Base-by-base conservation (phyloP, 495 filamentous ascomycete species). In the Podospora tetraspora region DNA sequence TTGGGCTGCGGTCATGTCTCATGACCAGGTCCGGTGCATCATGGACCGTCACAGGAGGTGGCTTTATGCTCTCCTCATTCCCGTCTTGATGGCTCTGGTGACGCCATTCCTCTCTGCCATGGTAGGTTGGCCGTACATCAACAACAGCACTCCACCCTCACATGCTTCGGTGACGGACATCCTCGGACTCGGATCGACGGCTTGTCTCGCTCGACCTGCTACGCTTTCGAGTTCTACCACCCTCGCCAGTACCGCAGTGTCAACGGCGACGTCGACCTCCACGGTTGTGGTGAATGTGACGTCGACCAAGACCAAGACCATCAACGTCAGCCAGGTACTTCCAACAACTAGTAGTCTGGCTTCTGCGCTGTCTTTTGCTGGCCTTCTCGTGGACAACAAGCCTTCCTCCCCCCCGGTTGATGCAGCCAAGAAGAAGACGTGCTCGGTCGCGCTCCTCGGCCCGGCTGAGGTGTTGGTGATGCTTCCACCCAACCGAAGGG, bases 371-470 rank as follows among this genome's bases (percentile, higher is more conserved):
- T 76, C 73, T 62, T 84, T 71, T 73, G 80, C 58, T 68, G 76
- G 66, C 71, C 79, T 75, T 69, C 75, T 69, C 62, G 83, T 67
- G 71, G 80, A 82, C 62, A 80, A 82, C 62, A 80, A 74, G 59
- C 61, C 73, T 3, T 77, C 76, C 29, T 60, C 56, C n/a, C 64
- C 56, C 22, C 64, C 73, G 21, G 32, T 66, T 24, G 72, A 75
- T 13, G 61, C 74, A 9, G 61, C 64, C 12, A 72, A 75, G 64
- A 71, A 75, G 66, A 75, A 75, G 16, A 67, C 74, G 19, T 83
- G 79, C 72, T 81, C 78, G 25, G 79, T 77, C 34, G 72, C 76
- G 23, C 64, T 78, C 21, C 66, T 69, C 64, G 75, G 76, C 37
- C 74, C 73, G 57, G 79, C 78, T 56, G 77, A 82, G 64, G 73